phyloP scores from a whole-genome alignment of 129 eudicot genomes.

The Saussurea involucrata region DNA sequence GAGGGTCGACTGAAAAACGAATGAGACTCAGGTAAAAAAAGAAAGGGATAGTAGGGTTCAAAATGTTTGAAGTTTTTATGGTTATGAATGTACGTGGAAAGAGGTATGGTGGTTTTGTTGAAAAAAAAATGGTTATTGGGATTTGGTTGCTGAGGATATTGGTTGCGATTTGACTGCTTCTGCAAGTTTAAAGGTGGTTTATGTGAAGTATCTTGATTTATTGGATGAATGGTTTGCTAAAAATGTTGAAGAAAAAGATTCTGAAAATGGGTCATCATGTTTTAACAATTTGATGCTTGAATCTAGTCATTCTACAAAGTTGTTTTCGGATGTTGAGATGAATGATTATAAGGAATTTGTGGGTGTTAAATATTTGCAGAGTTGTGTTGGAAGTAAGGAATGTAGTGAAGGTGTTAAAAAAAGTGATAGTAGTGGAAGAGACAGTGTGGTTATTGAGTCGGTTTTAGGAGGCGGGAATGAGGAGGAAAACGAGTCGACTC shows the following conservation, averaged over 20 bases:
- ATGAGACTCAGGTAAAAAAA: not conserved
- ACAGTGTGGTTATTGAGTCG: conserved; percentile 18
- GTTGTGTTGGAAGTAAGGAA: no score
- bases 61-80: conserved; percentile 16
- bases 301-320: not conserved
- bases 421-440: conserved; percentile 17
- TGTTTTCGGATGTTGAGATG: conserved; percentile 26
- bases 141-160: conserved; percentile 41
- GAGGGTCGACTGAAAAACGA: not conserved
- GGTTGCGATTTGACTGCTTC: conserved; percentile 37
- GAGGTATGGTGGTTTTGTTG: conserved; percentile 22
- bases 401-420: conserved; percentile 18
- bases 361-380: no score
- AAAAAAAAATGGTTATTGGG: conserved; percentile 42
- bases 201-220: conserved; percentile 49
- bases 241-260: conserved; percentile 16
- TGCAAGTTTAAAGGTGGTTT: conserved; percentile 49
- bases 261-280: conserved; percentile 31
- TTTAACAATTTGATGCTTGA: conserved; percentile 23
- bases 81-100: conserved; percentile 26
- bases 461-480: conserved; percentile 10
- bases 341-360: conserved; percentile 25
- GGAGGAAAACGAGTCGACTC: conserved; percentile 38
- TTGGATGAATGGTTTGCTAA: conserved; percentile 45
- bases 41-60: not conserved